Evolutionary conservation across 2,329 filamentous ascomycete genomes (phyloP).

Genomic region (Colletotrichum australisinense): DNA sequence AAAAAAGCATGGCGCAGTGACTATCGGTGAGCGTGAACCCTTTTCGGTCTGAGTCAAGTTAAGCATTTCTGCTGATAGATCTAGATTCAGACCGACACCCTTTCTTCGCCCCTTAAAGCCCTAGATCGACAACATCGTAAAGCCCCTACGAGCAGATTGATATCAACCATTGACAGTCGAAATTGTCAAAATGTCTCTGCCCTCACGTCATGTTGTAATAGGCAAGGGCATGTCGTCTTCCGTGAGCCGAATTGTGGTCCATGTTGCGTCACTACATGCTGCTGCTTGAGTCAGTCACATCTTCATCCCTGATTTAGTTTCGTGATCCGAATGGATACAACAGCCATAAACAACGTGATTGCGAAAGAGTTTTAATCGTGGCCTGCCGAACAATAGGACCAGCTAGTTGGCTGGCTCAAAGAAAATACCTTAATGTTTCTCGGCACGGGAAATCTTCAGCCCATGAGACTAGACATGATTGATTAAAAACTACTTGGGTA

Average conservation of each 20-base stretch:
- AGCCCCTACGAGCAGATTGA: no score
- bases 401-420: no score
- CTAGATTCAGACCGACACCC: no score
- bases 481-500: neutral
- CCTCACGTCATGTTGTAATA: neutral
- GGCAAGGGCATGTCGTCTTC: neutral
- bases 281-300: constrained; percentile 18
- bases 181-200: neutral
- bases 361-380: neutral
- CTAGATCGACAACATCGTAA: no score
- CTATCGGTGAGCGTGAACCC: neutral
- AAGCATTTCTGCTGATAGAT: neutral
- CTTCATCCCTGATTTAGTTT: neutral
- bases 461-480: neutral
- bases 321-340: neutral
- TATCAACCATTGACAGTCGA: neutral
- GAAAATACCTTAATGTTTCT: no score
- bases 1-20: neutral
- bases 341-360: neutral
- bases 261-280: constrained; percentile 22
- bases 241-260: constrained; percentile 15
- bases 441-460: neutral
- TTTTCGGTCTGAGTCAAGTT: constrained; percentile 7
- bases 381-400: neutral
- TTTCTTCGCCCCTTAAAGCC: no score